Evolutionary conservation across 768 basidiomycete species (phyloP).

Genomic region (Auriscalpium microsporum): DNA sequence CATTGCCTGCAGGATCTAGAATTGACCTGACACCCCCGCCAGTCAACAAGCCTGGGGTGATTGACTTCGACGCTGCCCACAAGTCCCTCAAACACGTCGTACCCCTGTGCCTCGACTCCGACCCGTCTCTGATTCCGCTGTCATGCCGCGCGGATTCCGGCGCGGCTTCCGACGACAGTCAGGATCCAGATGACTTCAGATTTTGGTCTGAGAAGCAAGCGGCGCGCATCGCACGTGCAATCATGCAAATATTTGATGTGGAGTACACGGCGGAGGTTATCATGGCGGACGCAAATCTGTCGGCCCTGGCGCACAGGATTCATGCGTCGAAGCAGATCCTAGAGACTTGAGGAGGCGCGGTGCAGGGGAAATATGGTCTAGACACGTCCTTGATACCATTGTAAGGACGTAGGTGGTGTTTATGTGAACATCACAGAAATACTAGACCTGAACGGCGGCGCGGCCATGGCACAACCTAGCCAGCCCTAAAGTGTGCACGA

Average conservation of each 20-base stretch:
- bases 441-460: no score
- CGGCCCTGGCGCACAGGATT: conserved; percentile 77
- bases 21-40: conserved; percentile 8
- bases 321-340: conserved; percentile 61
- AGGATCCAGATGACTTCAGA: conserved; percentile 85
- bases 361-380: no score
- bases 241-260: conserved; percentile 77
- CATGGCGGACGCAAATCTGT: conserved; percentile 88
- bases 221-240: conserved; percentile 71
- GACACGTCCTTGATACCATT: no score
- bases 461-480: no score
- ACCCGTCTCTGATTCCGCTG: conserved; percentile 68
- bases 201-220: conserved; percentile 93
- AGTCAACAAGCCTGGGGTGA: conserved; percentile 63
- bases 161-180: conserved; percentile 28
- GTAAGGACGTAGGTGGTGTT: no score
- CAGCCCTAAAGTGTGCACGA: no score
- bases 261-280: conserved; percentile 88
- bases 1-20: background rate
- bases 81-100: conserved; percentile 67
- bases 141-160: conserved; percentile 34
- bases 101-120: conserved; percentile 78
- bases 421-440: no score
- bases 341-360: background rate
- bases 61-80: conserved; percentile 61